phyloP scores from a whole-genome alignment of 1,284 basidiomycete species.

The Pseudozyma sp. region DNA sequence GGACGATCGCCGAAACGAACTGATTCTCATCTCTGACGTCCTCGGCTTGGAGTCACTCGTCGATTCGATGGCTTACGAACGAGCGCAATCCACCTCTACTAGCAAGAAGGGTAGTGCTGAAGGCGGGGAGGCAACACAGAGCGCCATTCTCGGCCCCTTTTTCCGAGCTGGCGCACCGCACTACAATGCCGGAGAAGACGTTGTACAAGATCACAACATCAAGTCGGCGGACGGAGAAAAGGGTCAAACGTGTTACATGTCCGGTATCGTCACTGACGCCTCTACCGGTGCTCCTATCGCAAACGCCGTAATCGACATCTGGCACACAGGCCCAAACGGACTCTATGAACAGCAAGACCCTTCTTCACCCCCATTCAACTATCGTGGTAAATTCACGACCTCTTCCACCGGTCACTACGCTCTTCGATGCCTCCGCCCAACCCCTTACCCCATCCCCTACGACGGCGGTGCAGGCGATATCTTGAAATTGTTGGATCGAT shows the following conservation, averaged over 20 bases:
- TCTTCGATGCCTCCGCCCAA: constrained; percentile 67
- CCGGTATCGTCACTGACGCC: constrained; percentile 64
- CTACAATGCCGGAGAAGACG: constrained; percentile 62
- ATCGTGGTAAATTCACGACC: constrained; percentile 67
- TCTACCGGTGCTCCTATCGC: constrained; percentile 66
- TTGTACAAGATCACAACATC: constrained; percentile 54
- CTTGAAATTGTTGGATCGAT: constrained; percentile 68
- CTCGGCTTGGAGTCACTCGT: constrained; percentile 70
- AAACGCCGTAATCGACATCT: constrained; percentile 69
- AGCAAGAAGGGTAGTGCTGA: constrained; percentile 35
- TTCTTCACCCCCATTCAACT: constrained; percentile 68
- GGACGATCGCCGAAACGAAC: constrained; percentile 69
- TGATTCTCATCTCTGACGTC: constrained; percentile 70
- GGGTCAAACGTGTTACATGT: constrained; percentile 64
- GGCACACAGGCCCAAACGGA: constrained; percentile 70
- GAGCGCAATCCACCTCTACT: constrained; percentile 17
- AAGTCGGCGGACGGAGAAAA: constrained; percentile 63
- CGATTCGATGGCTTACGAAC: constrained; percentile 54
- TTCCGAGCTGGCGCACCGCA: constrained; percentile 66
- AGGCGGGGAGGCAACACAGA: constrained; percentile 29
- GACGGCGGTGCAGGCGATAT: constrained; percentile 69
- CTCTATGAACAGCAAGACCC: constrained; percentile 70
- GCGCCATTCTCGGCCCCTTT: constrained; percentile 70
- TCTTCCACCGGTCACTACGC: constrained; percentile 67
- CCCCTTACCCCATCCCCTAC: constrained; percentile 70